Conservation (phyloP, 305 asterid species). For the Rubia occidens region DNA sequence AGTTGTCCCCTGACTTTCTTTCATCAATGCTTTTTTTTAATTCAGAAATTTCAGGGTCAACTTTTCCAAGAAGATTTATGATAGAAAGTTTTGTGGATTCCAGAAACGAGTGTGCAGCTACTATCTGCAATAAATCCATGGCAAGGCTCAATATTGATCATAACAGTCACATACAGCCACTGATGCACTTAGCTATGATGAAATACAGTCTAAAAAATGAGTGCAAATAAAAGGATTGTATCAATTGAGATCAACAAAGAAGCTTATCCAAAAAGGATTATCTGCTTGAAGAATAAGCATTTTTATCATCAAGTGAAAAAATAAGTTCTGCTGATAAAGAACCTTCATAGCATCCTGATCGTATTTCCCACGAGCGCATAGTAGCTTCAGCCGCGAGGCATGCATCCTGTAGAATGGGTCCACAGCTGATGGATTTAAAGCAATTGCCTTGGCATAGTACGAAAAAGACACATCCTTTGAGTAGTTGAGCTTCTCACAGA, state of each 20-base stretch:
- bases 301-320: neutral
- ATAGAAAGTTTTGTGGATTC: constrained; percentile 51
- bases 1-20: constrained; percentile 28
- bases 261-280: neutral
- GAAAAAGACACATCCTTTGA: constrained; percentile 57
- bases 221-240: neutral
- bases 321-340: constrained; percentile 15
- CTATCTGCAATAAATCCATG: constrained; percentile 49
- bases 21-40: constrained; percentile 34
- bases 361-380: constrained; percentile 58
- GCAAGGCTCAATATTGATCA: constrained; percentile 12
- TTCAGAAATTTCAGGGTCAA: constrained; percentile 34
- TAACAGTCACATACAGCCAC: neutral
- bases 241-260: constrained; percentile 4
- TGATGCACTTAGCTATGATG: neutral
- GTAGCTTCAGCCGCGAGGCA: constrained; percentile 94
- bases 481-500: constrained; percentile 83
- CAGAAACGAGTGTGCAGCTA: constrained; percentile 59
- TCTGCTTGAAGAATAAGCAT: neutral
- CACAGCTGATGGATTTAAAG: constrained; percentile 85
- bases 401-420: constrained; percentile 99
- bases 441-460: constrained; percentile 77
- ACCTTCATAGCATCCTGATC: constrained; percentile 76
- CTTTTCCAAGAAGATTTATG: constrained; percentile 32
- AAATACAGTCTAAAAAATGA: neutral